Base-by-base conservation (phyloP, 441 rosid species). In the Erodium moschatum region DNA sequence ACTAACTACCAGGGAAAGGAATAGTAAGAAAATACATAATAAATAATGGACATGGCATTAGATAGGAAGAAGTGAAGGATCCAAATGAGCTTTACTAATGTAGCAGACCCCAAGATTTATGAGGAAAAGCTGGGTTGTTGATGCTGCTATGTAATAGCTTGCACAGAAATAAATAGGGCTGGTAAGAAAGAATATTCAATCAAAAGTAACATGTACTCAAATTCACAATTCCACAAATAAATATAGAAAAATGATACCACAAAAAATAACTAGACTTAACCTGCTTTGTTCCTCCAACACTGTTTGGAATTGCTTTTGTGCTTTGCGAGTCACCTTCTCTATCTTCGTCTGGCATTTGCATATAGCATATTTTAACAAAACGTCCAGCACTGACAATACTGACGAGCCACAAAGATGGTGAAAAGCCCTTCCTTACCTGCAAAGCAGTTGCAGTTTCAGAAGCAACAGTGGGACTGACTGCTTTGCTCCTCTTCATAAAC, bases 261-360 rank as follows among this genome's bases (percentile, higher is more conserved):
- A 48, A 48, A 70, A 35, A 64, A 46, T 65, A 67, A 48, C 48
- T n/a, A 72, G 71, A 72, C 15, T 67, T 71, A 67, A 92, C 99
- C 96, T 90, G 98, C 97, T 89, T 77, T 92, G 88, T 73, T 89
- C 99, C 83, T 95, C 98, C 74, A 92, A 72, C 52, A 92, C 99
- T 82, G 82, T 87, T 78, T 92, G 97, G 78, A 95, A 86, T 73
- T 92, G 97, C 84, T 95, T 97, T 80, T 95, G 99, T 5, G 99
- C 98, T 77, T 87, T 78, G 66, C 98, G 96, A 81, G 99, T 92
- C 78, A 92, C 98, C 81, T 86, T 88, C 85, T 90, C 99, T 63
- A 95, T 80, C 81, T 86, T 95, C 80, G 75, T 90, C 99, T 95
- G 84, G 66, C 71, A 67, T 77, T 64, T 44, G 69, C 74, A 65